These are phyloP conservation scores for Albizia julibrissin DNA, from an alignment of 306 rosid genomes.

Conservation along the genomic window DNA sequence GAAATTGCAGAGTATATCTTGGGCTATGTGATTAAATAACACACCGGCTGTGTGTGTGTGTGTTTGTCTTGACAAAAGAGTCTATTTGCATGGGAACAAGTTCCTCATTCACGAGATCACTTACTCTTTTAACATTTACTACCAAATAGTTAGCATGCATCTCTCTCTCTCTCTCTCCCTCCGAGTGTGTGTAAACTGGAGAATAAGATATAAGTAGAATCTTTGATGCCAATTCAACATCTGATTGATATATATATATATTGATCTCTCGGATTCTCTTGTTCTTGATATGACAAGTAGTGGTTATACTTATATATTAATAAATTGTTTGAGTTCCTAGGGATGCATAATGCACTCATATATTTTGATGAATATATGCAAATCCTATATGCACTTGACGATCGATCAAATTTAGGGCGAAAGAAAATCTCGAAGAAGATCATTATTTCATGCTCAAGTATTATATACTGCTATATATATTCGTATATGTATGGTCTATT, in stretches of 20 bases:
- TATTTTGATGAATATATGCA: neutral
- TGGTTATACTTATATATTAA: neutral
- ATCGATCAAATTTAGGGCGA: neutral
- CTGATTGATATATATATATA: neutral
- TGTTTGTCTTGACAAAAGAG: constrained; percentile 29
- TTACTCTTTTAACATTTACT: neutral
- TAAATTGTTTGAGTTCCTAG: neutral
- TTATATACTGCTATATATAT: neutral
- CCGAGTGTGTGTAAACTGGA: neutral
- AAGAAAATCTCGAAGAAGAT: neutral
- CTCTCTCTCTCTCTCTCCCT: too few relatives aligned
- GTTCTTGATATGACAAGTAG: neutral
- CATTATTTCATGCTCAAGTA: neutral
- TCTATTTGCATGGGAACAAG: constrained; percentile 45
- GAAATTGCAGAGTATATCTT: constrained; percentile 28
- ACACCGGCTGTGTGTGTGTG: neutral
- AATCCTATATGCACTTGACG: neutral
- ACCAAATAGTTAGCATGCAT: neutral
- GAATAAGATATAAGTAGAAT: neutral
- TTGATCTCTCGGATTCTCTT: neutral
- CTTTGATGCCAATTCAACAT: neutral
- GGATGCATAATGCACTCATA: neutral
- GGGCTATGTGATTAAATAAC: constrained; percentile 11
- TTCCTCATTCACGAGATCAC: constrained; percentile 44
- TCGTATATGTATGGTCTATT: neutral